Base-by-base conservation (phyloP, 768 basidiomycete genomes). In the Leccinum rimulosum region DNA sequence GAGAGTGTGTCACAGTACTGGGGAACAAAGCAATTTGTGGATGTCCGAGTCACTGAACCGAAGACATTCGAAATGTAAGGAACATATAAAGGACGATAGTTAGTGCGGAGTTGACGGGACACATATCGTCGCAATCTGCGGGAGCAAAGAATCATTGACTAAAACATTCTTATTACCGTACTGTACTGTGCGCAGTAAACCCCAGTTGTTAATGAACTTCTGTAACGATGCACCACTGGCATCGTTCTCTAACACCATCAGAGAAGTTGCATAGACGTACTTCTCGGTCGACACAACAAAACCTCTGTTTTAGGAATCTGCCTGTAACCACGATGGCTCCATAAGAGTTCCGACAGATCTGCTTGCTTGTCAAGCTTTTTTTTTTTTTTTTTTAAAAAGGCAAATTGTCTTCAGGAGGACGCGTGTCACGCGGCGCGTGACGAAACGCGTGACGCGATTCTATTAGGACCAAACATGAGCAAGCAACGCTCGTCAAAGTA, bases 1-100 rank as follows among this genome's bases (percentile, higher is more conserved):
- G 58, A 56, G 36, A 31, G 50, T 36, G 14, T 66, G 25, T 57
- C 61, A 27, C 48, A 50, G 30, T 61, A 52, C 17, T 66, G 65
- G 62, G 56, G 54, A 19, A 61, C 25, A 28, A 50, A 58, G 19
- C 50, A 38, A 1, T 67, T 61, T 6, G 58, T 36, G 43, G 55
- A 62, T 19, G 55, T 55, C 5, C 52, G 56, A 7, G 3, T 54
- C 49, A 63, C 52, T 12, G 55, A 59, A 31, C 55, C 35, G 4
- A 54, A 28, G 47, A 30, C 22, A 12, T 30, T 12, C 17, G 0
- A 19, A 38, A 7, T 17, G 10, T 52, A 33, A 52, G 12, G 17
- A 6, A 30, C 4, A 31, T 50, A 11, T 33, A 33, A 7, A 22
- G 15, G 15, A 49, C 27, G 27, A 27, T 17, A 35, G 33, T 35